phyloP scores from a whole-genome alignment of 306 rosid genomes.

The Sicyos edulis region DNA sequence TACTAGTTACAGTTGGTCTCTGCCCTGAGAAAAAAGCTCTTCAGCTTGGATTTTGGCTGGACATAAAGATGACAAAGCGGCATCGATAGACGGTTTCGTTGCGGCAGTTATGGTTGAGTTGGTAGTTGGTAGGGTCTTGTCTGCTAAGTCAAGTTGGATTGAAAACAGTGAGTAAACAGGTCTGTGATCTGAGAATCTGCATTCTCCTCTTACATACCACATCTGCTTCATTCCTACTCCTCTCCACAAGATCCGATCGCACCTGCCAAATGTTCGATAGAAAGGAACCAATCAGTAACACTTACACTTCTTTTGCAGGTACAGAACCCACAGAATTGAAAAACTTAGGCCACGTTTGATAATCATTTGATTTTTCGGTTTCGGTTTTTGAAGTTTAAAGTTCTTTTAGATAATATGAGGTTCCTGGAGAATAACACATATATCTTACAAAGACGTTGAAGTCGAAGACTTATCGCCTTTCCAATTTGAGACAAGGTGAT shows the following conservation, averaged over 20 bases:
- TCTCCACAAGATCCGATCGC: conserved; percentile 91
- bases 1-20: conserved; percentile 7
- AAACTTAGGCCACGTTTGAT: conserved; percentile 5
- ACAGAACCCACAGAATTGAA: background rate
- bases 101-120: conserved; percentile 16
- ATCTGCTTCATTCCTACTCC: conserved; percentile 71
- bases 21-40: conserved; percentile 54
- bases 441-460: too few relatives aligned
- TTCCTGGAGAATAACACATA: too few relatives aligned
- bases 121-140: conserved; percentile 16
- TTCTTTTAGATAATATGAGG: too few relatives aligned
- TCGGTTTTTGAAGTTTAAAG: too few relatives aligned
- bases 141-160: conserved; percentile 34
- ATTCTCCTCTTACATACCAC: conserved; percentile 75
- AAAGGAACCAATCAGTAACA: background rate
- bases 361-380: too few relatives aligned
- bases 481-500: too few relatives aligned
- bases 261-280: conserved; percentile 39
- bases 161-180: conserved; percentile 71
- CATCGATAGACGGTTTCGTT: conserved; percentile 29
- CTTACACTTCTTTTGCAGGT: background rate
- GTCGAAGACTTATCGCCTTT: too few relatives aligned
- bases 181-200: conserved; percentile 91
- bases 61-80: conserved; percentile 35
- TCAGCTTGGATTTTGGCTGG: conserved; percentile 70